Evolutionary conservation across 805 yeast genomes (phyloP).

Genomic region (Teunomyces gatunensis): DNA sequence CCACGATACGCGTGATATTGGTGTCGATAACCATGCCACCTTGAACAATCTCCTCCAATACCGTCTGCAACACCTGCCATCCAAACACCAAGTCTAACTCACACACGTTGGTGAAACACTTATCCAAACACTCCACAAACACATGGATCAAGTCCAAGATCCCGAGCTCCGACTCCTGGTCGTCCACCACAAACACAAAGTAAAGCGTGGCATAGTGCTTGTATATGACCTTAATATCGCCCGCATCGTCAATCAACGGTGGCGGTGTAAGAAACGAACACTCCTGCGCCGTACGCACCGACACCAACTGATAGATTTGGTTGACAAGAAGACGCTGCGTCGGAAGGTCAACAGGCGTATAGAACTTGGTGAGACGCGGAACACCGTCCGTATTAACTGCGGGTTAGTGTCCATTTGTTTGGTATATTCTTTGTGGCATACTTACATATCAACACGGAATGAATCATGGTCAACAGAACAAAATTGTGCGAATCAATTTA

Average conservation of each 20-base stretch:
- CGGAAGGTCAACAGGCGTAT: slow-evolving; percentile 82
- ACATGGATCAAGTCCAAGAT: slow-evolving; percentile 93
- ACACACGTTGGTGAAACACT: slow-evolving; percentile 91
- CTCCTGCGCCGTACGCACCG: slow-evolving; percentile 67
- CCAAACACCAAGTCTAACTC: slow-evolving; percentile 97
- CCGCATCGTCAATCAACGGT: slow-evolving; percentile 64
- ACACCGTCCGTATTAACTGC: slow-evolving; percentile 84
- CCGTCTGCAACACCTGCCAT: slow-evolving; percentile 94
- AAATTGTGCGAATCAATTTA: not conserved
- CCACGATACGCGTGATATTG: slow-evolving; percentile 74
- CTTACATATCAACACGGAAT: slow-evolving; percentile 79
- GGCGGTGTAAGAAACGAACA: slow-evolving; percentile 92
- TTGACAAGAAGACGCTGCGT: slow-evolving; percentile 77
- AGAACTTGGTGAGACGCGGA: slow-evolving; percentile 87
- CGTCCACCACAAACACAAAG: slow-evolving; percentile 93
- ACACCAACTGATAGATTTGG: slow-evolving; percentile 78
- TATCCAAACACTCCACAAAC: slow-evolving; percentile 90
- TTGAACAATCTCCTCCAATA: slow-evolving; percentile 86
- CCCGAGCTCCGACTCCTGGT: slow-evolving; percentile 92
- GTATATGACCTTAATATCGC: slow-evolving; percentile 84
- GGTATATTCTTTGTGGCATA: slow-evolving; percentile 11
- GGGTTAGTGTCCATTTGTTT: slow-evolving; percentile 1
- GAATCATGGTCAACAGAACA: slow-evolving; percentile 55
- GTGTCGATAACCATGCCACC: slow-evolving; percentile 99
- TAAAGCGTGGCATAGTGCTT: slow-evolving; percentile 94